Evolutionary conservation across 352 stramenopile species (phyloP).

Genomic region (Peronosclerospora sorghi): DNA sequence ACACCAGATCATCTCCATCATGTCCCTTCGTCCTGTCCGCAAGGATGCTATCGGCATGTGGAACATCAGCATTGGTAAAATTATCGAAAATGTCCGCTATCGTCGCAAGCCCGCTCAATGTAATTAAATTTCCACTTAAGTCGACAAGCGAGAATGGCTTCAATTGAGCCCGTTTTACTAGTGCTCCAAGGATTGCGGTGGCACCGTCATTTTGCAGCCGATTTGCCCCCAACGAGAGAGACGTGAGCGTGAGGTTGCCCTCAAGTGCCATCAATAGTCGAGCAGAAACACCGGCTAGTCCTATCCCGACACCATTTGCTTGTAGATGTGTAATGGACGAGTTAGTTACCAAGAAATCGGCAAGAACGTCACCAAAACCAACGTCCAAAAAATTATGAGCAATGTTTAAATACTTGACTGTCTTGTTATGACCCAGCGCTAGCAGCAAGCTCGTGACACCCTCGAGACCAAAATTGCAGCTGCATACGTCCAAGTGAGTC

Average conservation of each 20-base stretch:
- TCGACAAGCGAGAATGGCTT: conserved; percentile 43
- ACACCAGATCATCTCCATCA: neutral
- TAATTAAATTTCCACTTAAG: conserved; percentile 71
- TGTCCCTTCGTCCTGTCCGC: neutral
- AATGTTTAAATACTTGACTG: conserved; percentile 46
- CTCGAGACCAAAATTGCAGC: conserved; percentile 60
- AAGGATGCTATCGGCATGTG: neutral
- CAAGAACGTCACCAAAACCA: conserved; percentile 56
- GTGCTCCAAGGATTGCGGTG: conserved; percentile 29
- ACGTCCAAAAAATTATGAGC: conserved; percentile 67
- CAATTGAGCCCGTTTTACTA: conserved; percentile 30
- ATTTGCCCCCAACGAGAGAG: conserved; percentile 57
- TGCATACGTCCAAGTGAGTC: conserved; percentile 51
- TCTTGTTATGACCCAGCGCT: conserved; percentile 40
- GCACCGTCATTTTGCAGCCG: conserved; percentile 51
- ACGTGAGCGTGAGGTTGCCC: conserved; percentile 32
- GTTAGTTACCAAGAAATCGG: conserved; percentile 51
- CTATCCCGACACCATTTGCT: conserved; percentile 56
- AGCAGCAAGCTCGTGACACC: conserved; percentile 43
- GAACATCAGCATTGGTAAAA: neutral
- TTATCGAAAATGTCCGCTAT: conserved; percentile 30
- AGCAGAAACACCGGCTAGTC: conserved; percentile 34
- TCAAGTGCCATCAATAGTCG: conserved; percentile 34
- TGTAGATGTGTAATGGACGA: conserved; percentile 33
- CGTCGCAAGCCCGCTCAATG: conserved; percentile 26